A percentile compares a stretch with the other conserved stretches of the same genome.
Conservation (phyloP, 2,329 filamentous ascomycete species). For the Fusarium compactum region DNA sequence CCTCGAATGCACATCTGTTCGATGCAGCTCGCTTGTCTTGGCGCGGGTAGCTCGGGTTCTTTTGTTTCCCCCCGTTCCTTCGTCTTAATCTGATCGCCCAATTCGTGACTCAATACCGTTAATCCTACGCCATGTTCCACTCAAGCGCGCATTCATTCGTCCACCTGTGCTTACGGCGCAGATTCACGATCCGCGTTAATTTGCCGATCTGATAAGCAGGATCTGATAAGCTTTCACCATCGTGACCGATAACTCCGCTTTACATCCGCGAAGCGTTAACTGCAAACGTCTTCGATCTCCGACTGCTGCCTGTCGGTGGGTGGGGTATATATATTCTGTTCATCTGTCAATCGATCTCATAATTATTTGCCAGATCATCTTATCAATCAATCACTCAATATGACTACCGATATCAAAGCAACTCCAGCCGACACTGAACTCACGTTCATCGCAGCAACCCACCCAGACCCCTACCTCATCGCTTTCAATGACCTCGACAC, state of each 20-base stretch:
- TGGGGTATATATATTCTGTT: not conserved
- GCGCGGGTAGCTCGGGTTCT: slow-evolving; percentile 3
- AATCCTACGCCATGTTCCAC: not conserved
- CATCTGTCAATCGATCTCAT: fast-evolving
- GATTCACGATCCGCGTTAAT: not conserved
- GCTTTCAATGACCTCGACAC: slow-evolving; percentile 49
- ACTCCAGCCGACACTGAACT: slow-evolving; percentile 10
- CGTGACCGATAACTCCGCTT: slow-evolving; percentile 31
- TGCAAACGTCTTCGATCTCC: not conserved
- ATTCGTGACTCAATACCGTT: not conserved
- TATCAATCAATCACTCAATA: not conserved
- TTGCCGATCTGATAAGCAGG: slow-evolving; percentile 28
- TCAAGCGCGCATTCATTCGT: not conserved
- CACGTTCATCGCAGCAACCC: not conserved
- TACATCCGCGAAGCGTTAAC: not conserved
- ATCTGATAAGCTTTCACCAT: slow-evolving; percentile 15
- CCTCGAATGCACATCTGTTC: no score
- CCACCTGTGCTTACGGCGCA: not conserved
- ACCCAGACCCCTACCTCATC: slow-evolving; percentile 43
- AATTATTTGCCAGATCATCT: not conserved
- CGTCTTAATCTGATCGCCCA: not conserved
- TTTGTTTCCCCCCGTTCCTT: slow-evolving; percentile 4
- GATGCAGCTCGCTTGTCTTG: not conserved
- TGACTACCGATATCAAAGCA: slow-evolving; percentile 11
- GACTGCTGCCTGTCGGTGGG: not conserved